A percentile compares a stretch with the other conserved stretches of the same genome.
Conservation (phyloP, 2,329 filamentous ascomycete genomes). For the Blastomyces gilchristii region DNA sequence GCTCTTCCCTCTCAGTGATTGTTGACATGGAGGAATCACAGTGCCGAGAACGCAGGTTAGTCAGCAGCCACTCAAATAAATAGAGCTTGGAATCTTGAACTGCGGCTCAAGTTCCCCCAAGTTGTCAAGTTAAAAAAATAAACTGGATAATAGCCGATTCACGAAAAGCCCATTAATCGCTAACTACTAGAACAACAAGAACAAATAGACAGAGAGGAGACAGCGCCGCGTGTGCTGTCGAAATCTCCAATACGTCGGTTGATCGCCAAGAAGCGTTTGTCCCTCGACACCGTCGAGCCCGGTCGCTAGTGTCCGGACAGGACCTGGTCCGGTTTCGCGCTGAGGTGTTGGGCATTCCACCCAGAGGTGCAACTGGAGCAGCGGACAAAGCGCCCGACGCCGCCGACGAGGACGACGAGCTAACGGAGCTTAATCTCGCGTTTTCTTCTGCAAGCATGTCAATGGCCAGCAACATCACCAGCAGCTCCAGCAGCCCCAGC, state of each 20-base stretch:
- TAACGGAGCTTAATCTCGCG: constrained; percentile 29
- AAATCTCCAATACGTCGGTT: constrained; percentile 9
- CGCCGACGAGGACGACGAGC: constrained; percentile 16
- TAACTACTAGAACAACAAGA: background rate
- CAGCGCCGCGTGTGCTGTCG: constrained; percentile 9
- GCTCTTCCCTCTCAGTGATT: background rate
- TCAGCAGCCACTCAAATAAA: background rate
- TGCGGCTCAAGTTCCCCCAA: background rate
- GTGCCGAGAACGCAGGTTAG: background rate
- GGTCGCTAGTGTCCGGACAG: constrained; percentile 13
- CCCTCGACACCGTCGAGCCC: constrained; percentile 16
- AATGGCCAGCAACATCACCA: constrained; percentile 7
- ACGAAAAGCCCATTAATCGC: background rate
- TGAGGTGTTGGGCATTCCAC: constrained; percentile 13
- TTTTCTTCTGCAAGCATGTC: constrained; percentile 20
- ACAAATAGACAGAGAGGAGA: background rate
- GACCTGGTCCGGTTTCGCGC: constrained; percentile 16
- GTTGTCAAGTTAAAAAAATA: background rate
- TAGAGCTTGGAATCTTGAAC: background rate
- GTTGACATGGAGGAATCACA: background rate
- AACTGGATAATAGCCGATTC: background rate
- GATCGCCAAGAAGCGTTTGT: constrained; percentile 4
- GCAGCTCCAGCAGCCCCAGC: background rate
- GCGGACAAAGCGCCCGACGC: constrained; percentile 7
- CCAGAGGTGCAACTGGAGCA: background rate